Evolutionary conservation across 495 filamentous ascomycete genomes (phyloP).

Genomic region (Aspergillus bertholletiae): DNA sequence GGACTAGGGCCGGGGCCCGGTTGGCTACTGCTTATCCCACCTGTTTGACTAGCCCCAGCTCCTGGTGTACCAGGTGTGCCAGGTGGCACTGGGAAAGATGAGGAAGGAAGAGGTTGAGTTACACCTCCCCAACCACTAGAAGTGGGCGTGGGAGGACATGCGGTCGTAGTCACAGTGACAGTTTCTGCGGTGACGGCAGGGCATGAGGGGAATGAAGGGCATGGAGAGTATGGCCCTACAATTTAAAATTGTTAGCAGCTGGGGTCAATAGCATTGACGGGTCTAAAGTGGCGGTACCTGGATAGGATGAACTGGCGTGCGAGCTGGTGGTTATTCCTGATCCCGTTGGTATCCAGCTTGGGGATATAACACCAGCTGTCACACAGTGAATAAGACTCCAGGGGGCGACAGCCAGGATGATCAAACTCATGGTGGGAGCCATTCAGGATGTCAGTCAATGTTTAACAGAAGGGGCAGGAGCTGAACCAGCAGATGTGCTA

Average conservation of each 20-base stretch:
- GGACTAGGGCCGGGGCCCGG: too few species aligned
- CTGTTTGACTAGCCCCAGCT: not conserved
- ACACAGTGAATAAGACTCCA: conserved; percentile 1
- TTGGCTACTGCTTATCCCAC: not conserved
- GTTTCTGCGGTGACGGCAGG: not conserved
- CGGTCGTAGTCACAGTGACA: not conserved
- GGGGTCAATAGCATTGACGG: not conserved
- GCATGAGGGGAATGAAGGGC: not conserved
- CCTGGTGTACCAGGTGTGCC: not conserved
- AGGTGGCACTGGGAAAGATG: not conserved
- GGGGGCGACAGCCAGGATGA: conserved; percentile 5
- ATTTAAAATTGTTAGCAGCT: not conserved
- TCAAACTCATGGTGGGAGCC: not conserved
- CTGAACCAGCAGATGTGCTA: not conserved
- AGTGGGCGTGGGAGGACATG: not conserved
- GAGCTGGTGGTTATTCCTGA: not conserved
- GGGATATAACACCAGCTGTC: not conserved
- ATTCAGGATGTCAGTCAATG: not conserved
- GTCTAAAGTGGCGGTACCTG: not conserved
- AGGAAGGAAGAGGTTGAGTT: not conserved
- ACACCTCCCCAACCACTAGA: not conserved
- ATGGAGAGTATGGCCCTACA: not conserved
- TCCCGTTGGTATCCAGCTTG: not conserved
- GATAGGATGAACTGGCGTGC: not conserved
- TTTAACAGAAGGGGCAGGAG: not conserved